Evolutionary conservation across 805 yeast genomes (phyloP), one percentile per base, ranked within the genome.

Genomic region (Saturnispora serradocipensis): DNA sequence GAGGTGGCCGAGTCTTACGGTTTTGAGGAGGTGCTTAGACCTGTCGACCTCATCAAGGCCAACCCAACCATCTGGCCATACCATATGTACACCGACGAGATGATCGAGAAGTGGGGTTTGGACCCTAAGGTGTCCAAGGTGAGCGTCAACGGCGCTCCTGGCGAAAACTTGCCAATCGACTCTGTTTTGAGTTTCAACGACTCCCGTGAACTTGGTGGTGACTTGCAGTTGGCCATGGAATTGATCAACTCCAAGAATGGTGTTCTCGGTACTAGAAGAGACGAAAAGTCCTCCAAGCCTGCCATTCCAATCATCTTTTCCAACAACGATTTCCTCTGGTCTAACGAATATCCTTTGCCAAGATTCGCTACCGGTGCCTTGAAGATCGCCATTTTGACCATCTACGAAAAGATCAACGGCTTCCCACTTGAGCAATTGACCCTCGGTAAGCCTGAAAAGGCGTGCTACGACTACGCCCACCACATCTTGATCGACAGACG

Each of bases 321-420:
- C 43, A 88, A 88, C 67, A 78, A 85, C 61, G 97, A 90, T 67
- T 77, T 87, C 61, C 61, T 85, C 34, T 90, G 96, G 96, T 87
- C 96, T 16, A 89, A 86, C 61, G 88, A 84, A 60, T 90, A 84
- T 65, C 67, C 64, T 15, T 67, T 83, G 50, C 88, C 95, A 22
- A 74, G 97, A 51, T 86, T 88, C 61, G 97, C 97, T 6, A 96
- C 89, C 68, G 97, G 97, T 25, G 95, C 91, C 1, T 84, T 86
- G 60, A 73, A 91, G 54, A 75, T 78, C 48, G 68, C 78, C 43
- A 67, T 85, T 4, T 84, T 86, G 60, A 68, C 77, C 4, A 66
- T 88, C 43, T 86, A 86, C 60, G 54, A 59, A 20, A 57, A 60
- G 18, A 59, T 57, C 2, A 63, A 63, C 46, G 79, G 80, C 15